Base-by-base conservation (phyloP, 495 filamentous ascomycete species). In the Aspergillus panamensis region DNA sequence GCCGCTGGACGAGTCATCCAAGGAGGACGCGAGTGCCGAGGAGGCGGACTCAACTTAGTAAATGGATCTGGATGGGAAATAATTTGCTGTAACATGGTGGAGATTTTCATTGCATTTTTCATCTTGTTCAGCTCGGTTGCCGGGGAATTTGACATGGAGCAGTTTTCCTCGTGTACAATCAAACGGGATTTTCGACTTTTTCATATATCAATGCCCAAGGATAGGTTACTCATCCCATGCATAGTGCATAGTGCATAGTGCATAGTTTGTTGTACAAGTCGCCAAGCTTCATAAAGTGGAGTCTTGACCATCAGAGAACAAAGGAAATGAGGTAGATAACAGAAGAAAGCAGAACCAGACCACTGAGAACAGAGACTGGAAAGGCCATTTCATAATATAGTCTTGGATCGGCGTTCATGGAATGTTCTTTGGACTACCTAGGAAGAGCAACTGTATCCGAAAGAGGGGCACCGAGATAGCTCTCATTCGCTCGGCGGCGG, bases 381-480 rank as follows among this genome's bases (percentile, higher is more conserved):
- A 25, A 25, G 25, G 5, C 25, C 25, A 5, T 25, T 25, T 25
- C 25, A 25, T 25, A 25, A 25, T 25, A 25, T 25, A 25, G 5
- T 25, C 2, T 25, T 25, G 5, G 5, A 25, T 25, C 25, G 25
- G 25, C 5, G 25, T 25, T 25, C 25, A 25, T 25, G 25, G 25
- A 25, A 25, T 25, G 25, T 25, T 25, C 25, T 25, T 32, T 31
- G 30, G 50, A 54, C 30, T 40, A 35, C 8, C 62, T 58, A 29
- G 19, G 59, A 74, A 71, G 66, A 72, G 71, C 54, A 74, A 63
- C 63, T 74, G 59, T 57, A 72, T 59, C 57, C 71, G 71, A 74
- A 51, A 50, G 59, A 61, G 57, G 60, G 57, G 58, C 53, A 8
- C 6, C 19, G 32, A 17, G 5, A 13, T 16, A 17, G 35, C 31